Percentiles rank a stretch among this genome's conserved stretches.
phyloP scores from a whole-genome alignment of 2,329 filamentous ascomycete genomes.

The Fusarium fracticaudum region DNA sequence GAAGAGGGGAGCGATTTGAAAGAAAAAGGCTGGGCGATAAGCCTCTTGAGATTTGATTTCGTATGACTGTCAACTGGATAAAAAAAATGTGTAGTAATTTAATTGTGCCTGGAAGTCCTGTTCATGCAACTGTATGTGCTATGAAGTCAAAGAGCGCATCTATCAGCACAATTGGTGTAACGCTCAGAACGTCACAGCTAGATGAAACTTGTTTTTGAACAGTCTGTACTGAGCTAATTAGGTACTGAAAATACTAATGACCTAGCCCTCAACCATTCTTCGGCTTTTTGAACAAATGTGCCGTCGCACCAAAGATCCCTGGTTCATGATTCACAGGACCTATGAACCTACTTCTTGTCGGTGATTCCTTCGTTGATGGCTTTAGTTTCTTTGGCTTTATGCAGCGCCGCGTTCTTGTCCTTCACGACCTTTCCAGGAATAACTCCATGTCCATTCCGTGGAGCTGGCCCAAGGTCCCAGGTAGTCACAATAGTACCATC shows the following conservation, averaged over 20 bases:
- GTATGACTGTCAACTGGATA: background rate
- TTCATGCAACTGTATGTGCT: background rate
- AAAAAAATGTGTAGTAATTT: too few species aligned
- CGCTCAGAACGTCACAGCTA: background rate
- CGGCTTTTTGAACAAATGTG: background rate
- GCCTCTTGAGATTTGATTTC: background rate
- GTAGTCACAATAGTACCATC: too few species aligned
- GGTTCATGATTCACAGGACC: background rate
- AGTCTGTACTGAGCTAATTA: accelerated
- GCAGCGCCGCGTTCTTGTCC: too few species aligned
- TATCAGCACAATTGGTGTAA: background rate
- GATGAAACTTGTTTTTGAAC: too few species aligned
- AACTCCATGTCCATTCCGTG: too few species aligned
- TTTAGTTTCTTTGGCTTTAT: too few species aligned
- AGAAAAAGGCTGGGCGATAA: background rate
- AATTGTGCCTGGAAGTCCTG: background rate
- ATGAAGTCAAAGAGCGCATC: background rate
- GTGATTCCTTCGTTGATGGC: too few species aligned
- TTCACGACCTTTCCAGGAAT: too few species aligned
- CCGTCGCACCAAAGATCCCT: background rate
- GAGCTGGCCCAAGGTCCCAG: too few species aligned
- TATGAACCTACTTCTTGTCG: too few species aligned
- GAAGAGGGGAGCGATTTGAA: accelerated
- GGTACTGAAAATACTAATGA: background rate
- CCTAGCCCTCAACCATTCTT: background rate